phyloP scores from a whole-genome alignment of 441 rosid species.

The Erysimum pusillum region DNA sequence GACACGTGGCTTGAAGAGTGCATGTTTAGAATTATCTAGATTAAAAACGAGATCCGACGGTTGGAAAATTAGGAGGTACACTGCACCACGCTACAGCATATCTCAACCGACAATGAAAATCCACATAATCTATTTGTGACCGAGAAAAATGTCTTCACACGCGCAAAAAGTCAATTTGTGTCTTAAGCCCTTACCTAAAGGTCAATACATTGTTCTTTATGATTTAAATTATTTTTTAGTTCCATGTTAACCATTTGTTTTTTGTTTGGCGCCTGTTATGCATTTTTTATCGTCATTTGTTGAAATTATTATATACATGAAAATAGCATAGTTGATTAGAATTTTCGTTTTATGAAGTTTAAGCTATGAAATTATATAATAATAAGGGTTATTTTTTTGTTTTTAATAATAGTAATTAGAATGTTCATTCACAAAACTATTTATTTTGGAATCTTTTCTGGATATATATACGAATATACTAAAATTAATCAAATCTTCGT shows the following conservation, averaged over 20 bases:
- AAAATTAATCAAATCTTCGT: background rate
- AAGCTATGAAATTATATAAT: background rate
- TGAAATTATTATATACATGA: background rate
- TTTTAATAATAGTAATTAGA: background rate
- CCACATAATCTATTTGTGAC: conserved; percentile 22
- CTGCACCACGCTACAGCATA: conserved; percentile 14
- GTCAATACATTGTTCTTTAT: conserved; percentile 27
- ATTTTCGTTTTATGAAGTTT: background rate
- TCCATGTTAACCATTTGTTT: conserved; percentile 9
- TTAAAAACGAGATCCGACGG: conserved; percentile 33
- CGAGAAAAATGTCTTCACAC: conserved; percentile 30
- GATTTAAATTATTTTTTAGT: conserved; percentile 4
- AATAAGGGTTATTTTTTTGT: too few relatives aligned
- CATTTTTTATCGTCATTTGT: conserved; percentile 18
- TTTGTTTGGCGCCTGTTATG: background rate
- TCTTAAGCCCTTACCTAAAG: conserved; percentile 42
- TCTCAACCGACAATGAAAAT: conserved; percentile 9
- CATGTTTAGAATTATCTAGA: background rate
- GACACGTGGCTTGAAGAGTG: conserved; percentile 15
- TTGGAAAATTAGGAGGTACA: background rate
- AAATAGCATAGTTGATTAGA: conserved; percentile 5
- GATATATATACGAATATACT: conserved; percentile 46
- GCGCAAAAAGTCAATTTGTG: conserved; percentile 30
- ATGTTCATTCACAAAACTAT: conserved; percentile 20
- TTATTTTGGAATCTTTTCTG: conserved; percentile 39